A percentile compares a stretch with the other conserved stretches of the same genome.
phyloP scores from a whole-genome alignment of 1,284 basidiomycete genomes.

The Trichosporon sp. region DNA sequence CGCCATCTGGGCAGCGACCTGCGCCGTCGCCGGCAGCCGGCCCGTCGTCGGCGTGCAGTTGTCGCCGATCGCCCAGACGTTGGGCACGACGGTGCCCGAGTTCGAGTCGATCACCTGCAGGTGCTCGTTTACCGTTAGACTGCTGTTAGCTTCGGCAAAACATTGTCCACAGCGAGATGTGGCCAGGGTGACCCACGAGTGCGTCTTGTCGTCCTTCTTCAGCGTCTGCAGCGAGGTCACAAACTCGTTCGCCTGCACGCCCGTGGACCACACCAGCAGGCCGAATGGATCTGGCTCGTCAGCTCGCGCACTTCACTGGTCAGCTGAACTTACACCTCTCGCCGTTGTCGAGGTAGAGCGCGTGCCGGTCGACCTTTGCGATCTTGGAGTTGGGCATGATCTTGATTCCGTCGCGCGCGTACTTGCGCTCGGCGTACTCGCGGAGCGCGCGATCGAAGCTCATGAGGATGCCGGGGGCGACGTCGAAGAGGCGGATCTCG shows the following conservation, averaged over 20 bases:
- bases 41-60: slow-evolving; percentile 61
- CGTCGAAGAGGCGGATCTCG: slow-evolving; percentile 73
- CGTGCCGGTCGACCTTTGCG: slow-evolving; percentile 64
- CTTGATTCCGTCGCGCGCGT: slow-evolving; percentile 70
- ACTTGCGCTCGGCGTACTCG: slow-evolving; percentile 67
- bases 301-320: slow-evolving; percentile 34
- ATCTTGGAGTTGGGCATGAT: slow-evolving; percentile 75
- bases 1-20: slow-evolving; percentile 79
- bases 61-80: slow-evolving; percentile 81
- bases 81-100: slow-evolving; percentile 60
- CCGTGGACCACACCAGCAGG: slow-evolving; percentile 80
- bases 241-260: slow-evolving; percentile 72
- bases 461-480: slow-evolving; percentile 72
- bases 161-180: too few species aligned
- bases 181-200: slow-evolving; percentile 54
- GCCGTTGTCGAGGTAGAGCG: slow-evolving; percentile 43
- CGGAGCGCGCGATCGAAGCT: slow-evolving; percentile 62
- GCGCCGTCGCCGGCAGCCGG: slow-evolving; percentile 74
- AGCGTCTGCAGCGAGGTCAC: slow-evolving; percentile 60
- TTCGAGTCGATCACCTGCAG: slow-evolving; percentile 57
- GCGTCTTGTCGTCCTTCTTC: slow-evolving; percentile 61
- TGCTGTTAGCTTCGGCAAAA: slow-evolving; percentile 24
- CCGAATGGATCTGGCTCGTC: slow-evolving; percentile 64
- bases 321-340: slow-evolving; percentile 43
- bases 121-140: slow-evolving; percentile 60